These are phyloP conservation scores for Boletus coccyginus DNA, from an alignment of 768 basidiomycete genomes.

Conservation along the genomic window DNA sequence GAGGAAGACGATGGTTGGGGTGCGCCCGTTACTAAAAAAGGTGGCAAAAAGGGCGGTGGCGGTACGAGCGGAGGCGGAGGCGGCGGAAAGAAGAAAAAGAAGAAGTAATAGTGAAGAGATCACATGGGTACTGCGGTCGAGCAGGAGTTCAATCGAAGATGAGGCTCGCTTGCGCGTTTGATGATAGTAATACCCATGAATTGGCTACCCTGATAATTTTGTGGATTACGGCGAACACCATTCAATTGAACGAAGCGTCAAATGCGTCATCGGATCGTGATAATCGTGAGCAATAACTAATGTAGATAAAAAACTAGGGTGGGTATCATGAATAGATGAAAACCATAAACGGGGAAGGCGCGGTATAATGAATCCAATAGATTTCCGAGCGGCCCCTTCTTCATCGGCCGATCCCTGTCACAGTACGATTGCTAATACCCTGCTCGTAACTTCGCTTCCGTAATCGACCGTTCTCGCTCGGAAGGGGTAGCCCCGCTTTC, in stretches of 20 bases:
- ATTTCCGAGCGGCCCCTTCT: neutral
- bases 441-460: constrained; percentile 35
- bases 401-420: constrained; percentile 46
- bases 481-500: constrained; percentile 27
- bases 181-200: neutral
- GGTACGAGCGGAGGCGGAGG: neutral
- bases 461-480: constrained; percentile 49
- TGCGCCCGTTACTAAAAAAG: neutral
- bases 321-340: constrained; percentile 5
- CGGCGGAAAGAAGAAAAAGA: constrained; percentile 14
- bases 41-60: too few relatives aligned
- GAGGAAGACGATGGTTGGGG: constrained; percentile 4
- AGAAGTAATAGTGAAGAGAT: neutral
- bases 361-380: constrained; percentile 6
- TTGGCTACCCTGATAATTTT: neutral
- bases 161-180: neutral
- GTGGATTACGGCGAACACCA: too few relatives aligned
- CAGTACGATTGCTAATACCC: constrained; percentile 48
- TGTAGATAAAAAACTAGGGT: neutral
- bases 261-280: neutral
- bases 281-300: constrained; percentile 2
- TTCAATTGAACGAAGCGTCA: neutral
- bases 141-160: neutral
- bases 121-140: constrained; percentile 2
- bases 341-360: neutral